These are phyloP conservation scores for Periconia digitata DNA, from an alignment of 2,329 filamentous ascomycete species.

Conservation along the genomic window DNA sequence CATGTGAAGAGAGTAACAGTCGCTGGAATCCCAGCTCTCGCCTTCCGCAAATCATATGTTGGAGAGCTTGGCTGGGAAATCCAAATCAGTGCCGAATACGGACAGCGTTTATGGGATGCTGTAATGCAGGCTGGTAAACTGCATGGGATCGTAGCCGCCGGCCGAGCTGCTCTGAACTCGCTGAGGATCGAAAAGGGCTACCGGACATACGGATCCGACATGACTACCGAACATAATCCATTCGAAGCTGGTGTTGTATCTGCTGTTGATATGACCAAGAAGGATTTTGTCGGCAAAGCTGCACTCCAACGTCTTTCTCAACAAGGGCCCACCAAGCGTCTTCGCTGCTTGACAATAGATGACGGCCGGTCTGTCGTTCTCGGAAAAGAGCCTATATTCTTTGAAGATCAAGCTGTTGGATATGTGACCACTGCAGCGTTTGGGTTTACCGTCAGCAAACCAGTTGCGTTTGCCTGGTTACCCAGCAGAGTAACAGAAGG, in stretches of 20 bases:
- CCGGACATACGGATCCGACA: slow-evolving; percentile 59
- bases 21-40: slow-evolving; percentile 58
- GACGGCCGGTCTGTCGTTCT: slow-evolving; percentile 60
- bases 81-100: slow-evolving; percentile 61
- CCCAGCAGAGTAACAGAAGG: slow-evolving; percentile 52
- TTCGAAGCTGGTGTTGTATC: slow-evolving; percentile 60
- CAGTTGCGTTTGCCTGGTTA: slow-evolving; percentile 62
- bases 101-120: slow-evolving; percentile 60
- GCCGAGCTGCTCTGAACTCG: slow-evolving; percentile 60
- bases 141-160: slow-evolving; percentile 61
- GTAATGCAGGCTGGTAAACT: slow-evolving; percentile 57
- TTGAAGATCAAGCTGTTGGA: slow-evolving; percentile 50
- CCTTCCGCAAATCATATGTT: slow-evolving; percentile 60
- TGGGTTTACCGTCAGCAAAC: slow-evolving; percentile 60
- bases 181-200: slow-evolving; percentile 63
- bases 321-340: slow-evolving; percentile 35
- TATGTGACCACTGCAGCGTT: slow-evolving; percentile 65
- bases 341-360: slow-evolving; percentile 58
- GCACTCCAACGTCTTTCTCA: slow-evolving; percentile 50
- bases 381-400: slow-evolving; percentile 64
- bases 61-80: slow-evolving; percentile 66
- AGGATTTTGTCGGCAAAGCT: slow-evolving; percentile 54
- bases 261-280: slow-evolving; percentile 53
- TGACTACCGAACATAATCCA: slow-evolving; percentile 63
- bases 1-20: slow-evolving; percentile 53